Evolutionary conservation across 805 yeast species (phyloP).

Genomic region (Candida xiaguanensis): DNA sequence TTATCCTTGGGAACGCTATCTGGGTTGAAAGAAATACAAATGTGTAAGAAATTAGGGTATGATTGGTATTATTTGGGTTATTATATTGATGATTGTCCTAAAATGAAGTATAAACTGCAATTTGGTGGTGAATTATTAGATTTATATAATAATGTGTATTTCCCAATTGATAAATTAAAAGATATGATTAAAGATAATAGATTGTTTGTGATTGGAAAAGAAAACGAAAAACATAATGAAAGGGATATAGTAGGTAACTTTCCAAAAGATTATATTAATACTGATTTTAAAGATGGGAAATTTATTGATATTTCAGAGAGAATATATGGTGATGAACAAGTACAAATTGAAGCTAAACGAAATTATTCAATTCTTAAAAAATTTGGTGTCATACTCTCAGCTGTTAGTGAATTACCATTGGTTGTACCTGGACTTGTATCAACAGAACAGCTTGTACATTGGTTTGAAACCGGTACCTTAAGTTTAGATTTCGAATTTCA

Average conservation of each 20-base stretch:
- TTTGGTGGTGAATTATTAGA: constrained; percentile 77
- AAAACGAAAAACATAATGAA: constrained; percentile 4
- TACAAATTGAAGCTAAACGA: no score
- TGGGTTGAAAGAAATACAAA: constrained; percentile 64
- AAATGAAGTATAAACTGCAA: constrained; percentile 77
- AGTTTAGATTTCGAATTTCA: constrained; percentile 15
- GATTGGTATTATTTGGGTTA: constrained; percentile 76
- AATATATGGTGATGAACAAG: no score
- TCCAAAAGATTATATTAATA: constrained; percentile 11
- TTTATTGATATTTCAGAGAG: no score
- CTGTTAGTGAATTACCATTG: constrained; percentile 25
- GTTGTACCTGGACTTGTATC: constrained; percentile 53
- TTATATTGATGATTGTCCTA: constrained; percentile 72
- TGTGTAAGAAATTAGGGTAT: constrained; percentile 43
- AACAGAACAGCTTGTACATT: constrained; percentile 38
- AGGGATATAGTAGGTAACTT: no score
- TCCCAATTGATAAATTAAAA: constrained; percentile 31
- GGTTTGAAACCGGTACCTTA: constrained; percentile 25
- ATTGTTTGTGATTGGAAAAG: constrained; percentile 24
- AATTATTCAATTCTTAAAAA: no score
- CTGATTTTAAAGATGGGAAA: constrained; percentile 3
- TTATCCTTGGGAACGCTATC: constrained; percentile 75
- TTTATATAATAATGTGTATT: constrained; percentile 43
- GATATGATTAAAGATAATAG: constrained; percentile 25
- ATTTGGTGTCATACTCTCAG: constrained; percentile 4